These are phyloP conservation scores for Holtermanniella nyarrowii DNA, from an alignment of 768 basidiomycete genomes.

Conservation along the genomic window DNA sequence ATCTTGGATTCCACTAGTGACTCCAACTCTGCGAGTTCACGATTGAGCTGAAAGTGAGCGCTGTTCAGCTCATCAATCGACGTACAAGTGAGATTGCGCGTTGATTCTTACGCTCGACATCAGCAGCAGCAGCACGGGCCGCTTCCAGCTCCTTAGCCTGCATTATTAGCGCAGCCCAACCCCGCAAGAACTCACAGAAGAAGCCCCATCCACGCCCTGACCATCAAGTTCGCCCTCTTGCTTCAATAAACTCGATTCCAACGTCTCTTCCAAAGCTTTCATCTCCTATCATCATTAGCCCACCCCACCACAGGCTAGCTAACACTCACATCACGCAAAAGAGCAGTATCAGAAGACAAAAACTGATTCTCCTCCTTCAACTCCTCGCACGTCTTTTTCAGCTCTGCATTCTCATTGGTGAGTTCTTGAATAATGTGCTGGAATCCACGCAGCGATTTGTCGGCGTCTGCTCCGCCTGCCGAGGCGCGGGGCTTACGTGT, in stretches of 20 bases:
- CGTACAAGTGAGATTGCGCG: not conserved
- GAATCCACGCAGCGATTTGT: constrained; percentile 33
- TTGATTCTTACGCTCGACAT: not conserved
- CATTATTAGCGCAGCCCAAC: not conserved
- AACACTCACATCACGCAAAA: constrained; percentile 39
- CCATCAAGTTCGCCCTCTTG: constrained; percentile 45
- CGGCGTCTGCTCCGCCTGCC: constrained; percentile 16
- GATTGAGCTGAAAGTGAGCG: constrained; percentile 57
- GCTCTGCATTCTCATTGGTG: constrained; percentile 62
- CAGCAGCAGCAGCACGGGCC: not conserved
- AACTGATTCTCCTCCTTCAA: constrained; percentile 67
- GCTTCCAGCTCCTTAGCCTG: constrained; percentile 1
- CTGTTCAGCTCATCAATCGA: not conserved
- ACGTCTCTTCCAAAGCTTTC: constrained; percentile 62
- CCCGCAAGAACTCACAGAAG: not conserved
- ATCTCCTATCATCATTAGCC: constrained; percentile 51
- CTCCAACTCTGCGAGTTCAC: constrained; percentile 87
- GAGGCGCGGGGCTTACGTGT: constrained; percentile 5
- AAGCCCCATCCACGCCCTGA: constrained; percentile 4
- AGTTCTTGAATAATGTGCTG: constrained; percentile 75
- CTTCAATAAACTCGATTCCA: constrained; percentile 52
- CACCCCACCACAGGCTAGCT: not conserved
- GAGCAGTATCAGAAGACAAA: constrained; percentile 56
- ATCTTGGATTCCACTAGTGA: constrained; percentile 90
- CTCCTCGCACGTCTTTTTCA: constrained; percentile 57